Conservation (phyloP, 352 stramenopile species). For the Globisporangium paroecandrum region DNA sequence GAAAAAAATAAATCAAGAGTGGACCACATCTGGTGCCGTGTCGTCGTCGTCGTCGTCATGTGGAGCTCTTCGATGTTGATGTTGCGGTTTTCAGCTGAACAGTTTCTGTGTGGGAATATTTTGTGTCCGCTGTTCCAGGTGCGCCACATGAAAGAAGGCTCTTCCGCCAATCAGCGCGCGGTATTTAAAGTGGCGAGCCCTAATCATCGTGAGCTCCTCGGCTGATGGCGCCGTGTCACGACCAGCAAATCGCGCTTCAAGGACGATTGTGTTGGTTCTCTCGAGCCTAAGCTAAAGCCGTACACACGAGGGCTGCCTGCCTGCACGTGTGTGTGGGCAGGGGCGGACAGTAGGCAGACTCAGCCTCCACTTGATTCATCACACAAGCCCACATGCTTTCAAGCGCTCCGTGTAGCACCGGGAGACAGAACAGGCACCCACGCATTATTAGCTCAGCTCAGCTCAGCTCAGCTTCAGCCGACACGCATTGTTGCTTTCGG, state of each 20-base stretch:
- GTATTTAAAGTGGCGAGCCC: no score
- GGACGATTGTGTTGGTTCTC: not conserved
- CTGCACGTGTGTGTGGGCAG: not conserved
- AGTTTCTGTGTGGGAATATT: no score
- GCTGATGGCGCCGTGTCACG: slow-evolving; percentile 10
- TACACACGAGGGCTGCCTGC: not conserved
- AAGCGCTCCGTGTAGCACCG: not conserved
- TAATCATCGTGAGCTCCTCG: not conserved
- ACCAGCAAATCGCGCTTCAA: slow-evolving; percentile 8
- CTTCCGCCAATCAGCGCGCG: no score
- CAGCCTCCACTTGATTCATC: not conserved
- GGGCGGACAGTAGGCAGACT: not conserved
- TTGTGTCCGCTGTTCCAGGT: no score
- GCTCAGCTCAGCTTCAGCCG: no score
- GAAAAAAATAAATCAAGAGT: no score
- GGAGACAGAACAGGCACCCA: not conserved
- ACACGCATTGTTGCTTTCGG: no score
- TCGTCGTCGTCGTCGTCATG: no score
- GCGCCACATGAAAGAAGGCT: no score
- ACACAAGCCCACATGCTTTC: not conserved
- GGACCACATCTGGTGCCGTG: no score
- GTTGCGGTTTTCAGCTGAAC: no score
- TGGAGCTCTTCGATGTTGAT: no score
- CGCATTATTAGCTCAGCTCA: not conserved
- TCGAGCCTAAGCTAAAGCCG: not conserved